Base-by-base conservation (phyloP, 495 filamentous ascomycete genomes). In the Penicillium fimorum region DNA sequence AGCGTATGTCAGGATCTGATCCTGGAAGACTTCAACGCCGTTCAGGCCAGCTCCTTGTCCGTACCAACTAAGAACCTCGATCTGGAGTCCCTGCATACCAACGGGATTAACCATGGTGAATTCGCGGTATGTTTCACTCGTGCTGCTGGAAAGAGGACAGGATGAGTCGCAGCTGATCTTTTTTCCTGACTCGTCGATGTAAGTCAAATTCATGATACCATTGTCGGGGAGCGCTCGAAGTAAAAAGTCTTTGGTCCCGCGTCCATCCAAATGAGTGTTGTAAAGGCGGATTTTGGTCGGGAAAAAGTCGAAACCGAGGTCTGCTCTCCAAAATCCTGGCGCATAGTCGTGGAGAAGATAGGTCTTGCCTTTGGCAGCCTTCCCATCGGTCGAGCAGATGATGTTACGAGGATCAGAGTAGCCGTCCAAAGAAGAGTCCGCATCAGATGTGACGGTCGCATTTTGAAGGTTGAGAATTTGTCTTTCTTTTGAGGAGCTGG, bases 191-290 rank as follows among this genome's bases (percentile, higher is more conserved):
- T 72, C 78, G 66, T 96, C 90, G 44, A 82, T 87, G 59, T 91
- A 97, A 37, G 92, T 96, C 60, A 98, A 80, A 69, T 97, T 97
- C 89, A 97, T 91, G 66, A 97, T 96, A 32, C 95, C 95, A 63
- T 87, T 86, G 62, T 91, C 84, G 5, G 91, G 91, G 30, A 91
- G 71, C 18, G 89, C 86, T 29, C 89, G 89, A 64, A 90, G 92
- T 35, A 91, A 82, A 75, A 90, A 98, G 15, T 83, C 84, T 70
- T 88, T 86, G 8, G 94, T 97, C 29, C 94, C 93, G 53, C 92
- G 84, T 50, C 89, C 91, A 68, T 91, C 85, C 48, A 86, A 78
- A 58, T 90, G 86, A 10, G 95, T 95, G 71, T 98, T 98, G 79
- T 90, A 90, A 5, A 98, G 77, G 20, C 92, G 84, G 35, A 98